Base-by-base conservation (phyloP, 176 grass and related monocot genomes). In the Raddia distichophylla region DNA sequence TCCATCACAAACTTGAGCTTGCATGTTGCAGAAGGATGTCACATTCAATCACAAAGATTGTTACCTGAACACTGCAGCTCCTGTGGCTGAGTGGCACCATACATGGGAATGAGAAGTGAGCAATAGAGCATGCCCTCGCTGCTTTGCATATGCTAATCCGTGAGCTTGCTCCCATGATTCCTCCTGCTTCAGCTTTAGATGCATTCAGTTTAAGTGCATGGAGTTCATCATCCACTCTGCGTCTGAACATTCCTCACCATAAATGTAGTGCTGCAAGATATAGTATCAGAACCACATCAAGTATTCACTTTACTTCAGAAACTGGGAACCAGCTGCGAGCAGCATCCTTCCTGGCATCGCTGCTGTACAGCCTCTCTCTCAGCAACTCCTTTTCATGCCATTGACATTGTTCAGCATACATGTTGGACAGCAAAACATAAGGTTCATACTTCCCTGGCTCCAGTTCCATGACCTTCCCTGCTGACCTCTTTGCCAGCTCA, bases 381-480 rank as follows among this genome's bases (percentile, higher is more conserved):
- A 73, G 65, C 73, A 52, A 69, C 69, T 72, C 77, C 48, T 75
- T 83, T 64, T 75, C 71, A 42, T 3, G 35, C 71, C 81, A 83
- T 74, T 14, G 60, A 74, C 35, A 56, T 75, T 56, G 70, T n/a
- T 83, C 60, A 66, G 60, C 48, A 56, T 57, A 75, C 49, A 83
- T 67, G 10, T 75, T 67, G 0, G 50, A 75, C 49, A 46, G 35
- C 71, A 83, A 54, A 55, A 74, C 48, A 33, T 75, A 75, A 66
- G 60, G 20, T 16, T 55, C 67, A 74, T 79, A 37, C 65, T 89
- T 86, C 33, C 85, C 45, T 80, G 79, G 90, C 7, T 89, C 86
- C 68, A 88, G 68, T 12, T 69, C 73, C 67, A 83, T 88, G 77
- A 92, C 51, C 83, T 87, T 89, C 32, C 75, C 57, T 42, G 83